phyloP scores from a whole-genome alignment of 176 grass and related monocot genomes.

The Aegilops longissima region DNA sequence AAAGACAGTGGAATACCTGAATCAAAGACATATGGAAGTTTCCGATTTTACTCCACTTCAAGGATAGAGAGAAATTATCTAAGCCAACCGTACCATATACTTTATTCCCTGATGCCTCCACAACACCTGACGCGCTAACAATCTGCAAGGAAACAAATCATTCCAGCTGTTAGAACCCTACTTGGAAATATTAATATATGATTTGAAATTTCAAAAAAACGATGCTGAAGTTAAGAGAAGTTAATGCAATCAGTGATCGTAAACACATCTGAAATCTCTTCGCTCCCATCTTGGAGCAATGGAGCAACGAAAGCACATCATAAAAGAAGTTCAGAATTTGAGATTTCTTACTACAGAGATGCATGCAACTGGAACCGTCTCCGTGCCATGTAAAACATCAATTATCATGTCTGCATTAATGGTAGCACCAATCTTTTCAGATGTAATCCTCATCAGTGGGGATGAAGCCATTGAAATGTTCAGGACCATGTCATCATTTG shows the following conservation, averaged over 20 bases:
- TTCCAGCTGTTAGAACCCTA: background rate
- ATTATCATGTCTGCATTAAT: constrained; percentile 74
- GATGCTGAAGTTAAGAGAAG: background rate
- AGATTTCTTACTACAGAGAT: constrained; percentile 77
- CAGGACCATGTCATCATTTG: constrained; percentile 85
- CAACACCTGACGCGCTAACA: constrained; percentile 66
- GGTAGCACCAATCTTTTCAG: constrained; percentile 62
- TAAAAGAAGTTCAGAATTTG: background rate
- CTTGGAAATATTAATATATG: background rate
- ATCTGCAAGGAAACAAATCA: constrained; percentile 44
- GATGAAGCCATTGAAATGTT: constrained; percentile 88
- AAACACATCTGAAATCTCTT: background rate
- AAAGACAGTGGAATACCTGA: constrained; percentile 51
- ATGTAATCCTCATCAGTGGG: constrained; percentile 59
- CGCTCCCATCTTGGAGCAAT: background rate
- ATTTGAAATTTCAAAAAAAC: background rate
- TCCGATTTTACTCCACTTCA: constrained; percentile 90
- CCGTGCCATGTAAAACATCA: constrained; percentile 62
- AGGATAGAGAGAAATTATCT: constrained; percentile 66
- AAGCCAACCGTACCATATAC: constrained; percentile 67
- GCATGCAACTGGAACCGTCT: constrained; percentile 80
- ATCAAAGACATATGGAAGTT: constrained; percentile 88
- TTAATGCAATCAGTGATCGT: constrained; percentile 12
- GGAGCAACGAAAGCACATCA: background rate
- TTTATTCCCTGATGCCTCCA: constrained; percentile 65